Evolutionary conservation across 2,329 filamentous ascomycete genomes (phyloP).

Genomic region (Aureobasidium sp.): DNA sequence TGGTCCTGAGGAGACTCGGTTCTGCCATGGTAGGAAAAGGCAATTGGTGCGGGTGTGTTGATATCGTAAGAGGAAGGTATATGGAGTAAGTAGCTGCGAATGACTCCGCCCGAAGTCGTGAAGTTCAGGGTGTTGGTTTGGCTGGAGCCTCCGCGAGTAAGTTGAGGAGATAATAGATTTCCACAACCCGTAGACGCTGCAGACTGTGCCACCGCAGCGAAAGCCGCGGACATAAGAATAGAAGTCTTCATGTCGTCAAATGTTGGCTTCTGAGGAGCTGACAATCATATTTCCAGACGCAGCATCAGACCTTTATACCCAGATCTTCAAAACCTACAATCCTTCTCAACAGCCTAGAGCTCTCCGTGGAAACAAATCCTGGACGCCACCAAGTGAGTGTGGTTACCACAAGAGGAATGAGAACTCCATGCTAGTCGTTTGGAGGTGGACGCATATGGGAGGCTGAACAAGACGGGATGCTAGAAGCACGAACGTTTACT

Average conservation of each 20-base stretch:
- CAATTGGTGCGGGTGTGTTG: constrained; percentile 34
- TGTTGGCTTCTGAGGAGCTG: not conserved
- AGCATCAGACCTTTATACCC: not conserved
- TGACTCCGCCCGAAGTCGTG: constrained; percentile 18
- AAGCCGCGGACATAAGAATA: not conserved
- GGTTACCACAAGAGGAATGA: not conserved
- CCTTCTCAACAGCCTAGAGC: not conserved
- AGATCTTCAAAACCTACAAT: not conserved
- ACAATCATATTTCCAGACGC: not conserved
- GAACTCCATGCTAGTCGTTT: not conserved
- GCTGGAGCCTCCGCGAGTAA: constrained; percentile 20
- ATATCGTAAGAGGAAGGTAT: constrained; percentile 35
- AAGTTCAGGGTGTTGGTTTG: constrained; percentile 20
- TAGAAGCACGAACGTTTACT: constrained; percentile 1
- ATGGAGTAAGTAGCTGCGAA: constrained; percentile 33
- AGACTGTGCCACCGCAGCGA: not conserved
- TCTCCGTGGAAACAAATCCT: not conserved
- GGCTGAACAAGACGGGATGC: not conserved
- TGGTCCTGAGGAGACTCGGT: constrained; percentile 32
- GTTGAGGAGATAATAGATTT: constrained; percentile 16
- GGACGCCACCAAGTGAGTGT: not conserved
- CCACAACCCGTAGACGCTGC: constrained; percentile 22
- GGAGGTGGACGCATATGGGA: not conserved
- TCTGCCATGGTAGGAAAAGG: constrained; percentile 45
- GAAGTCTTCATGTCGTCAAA: not conserved